Evolutionary conservation across 2,329 filamentous ascomycete genomes (phyloP).

Genomic region (Claviceps purpurea): DNA sequence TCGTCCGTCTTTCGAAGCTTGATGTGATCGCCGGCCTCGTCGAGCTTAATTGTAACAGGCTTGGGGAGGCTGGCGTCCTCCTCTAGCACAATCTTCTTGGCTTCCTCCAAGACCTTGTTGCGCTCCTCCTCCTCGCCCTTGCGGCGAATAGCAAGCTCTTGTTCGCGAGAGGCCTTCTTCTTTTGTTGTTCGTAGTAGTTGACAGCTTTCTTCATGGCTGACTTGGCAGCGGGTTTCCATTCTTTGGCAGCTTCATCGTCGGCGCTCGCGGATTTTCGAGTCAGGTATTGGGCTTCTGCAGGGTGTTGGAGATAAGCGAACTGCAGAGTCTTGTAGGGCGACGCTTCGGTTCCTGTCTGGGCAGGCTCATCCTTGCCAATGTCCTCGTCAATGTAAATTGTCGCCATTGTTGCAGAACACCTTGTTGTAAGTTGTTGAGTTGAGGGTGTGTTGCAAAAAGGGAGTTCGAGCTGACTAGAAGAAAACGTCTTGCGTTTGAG

Average conservation of each 20-base stretch:
- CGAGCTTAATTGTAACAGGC: constrained; percentile 57
- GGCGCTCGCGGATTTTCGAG: constrained; percentile 43
- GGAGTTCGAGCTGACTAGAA: neutral
- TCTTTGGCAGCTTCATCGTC: constrained; percentile 17
- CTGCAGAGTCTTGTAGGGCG: constrained; percentile 70
- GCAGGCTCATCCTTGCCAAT: constrained; percentile 57
- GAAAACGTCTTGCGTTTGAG: neutral
- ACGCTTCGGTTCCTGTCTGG: constrained; percentile 53
- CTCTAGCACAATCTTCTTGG: constrained; percentile 57
- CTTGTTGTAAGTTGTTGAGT: constrained; percentile 2
- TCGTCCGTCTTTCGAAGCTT: constrained; percentile 23
- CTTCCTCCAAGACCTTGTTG: constrained; percentile 46
- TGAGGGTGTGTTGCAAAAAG: neutral
- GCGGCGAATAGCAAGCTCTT: constrained; percentile 9
- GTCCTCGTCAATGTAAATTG: constrained; percentile 55
- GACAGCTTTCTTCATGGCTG: constrained; percentile 11
- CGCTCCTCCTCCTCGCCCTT: constrained; percentile 12
- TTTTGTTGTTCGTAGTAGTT: constrained; percentile 11
- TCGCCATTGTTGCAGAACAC: constrained; percentile 15
- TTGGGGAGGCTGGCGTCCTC: constrained; percentile 63
- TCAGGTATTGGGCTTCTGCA: constrained; percentile 17
- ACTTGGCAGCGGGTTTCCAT: constrained; percentile 12
- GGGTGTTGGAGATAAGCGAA: constrained; percentile 51
- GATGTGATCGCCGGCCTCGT: constrained; percentile 16
- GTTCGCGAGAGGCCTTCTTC: constrained; percentile 11